Evolutionary conservation across 129 eudicot genomes (phyloP), one percentile per base, ranked within the genome.

Genomic region (Helichrysum umbraculigerum): DNA sequence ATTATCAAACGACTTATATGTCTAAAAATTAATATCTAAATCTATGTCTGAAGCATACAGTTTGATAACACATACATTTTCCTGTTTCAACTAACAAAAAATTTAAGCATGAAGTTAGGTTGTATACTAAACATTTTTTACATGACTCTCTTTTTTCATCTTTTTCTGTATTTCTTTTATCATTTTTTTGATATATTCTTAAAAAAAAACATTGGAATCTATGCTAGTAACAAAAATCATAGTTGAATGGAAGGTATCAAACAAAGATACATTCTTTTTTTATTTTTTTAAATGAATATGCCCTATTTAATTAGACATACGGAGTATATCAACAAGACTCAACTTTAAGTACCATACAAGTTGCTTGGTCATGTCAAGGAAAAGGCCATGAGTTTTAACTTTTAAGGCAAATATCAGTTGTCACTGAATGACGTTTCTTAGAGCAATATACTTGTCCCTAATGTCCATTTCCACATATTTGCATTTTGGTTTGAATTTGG

Each of bases 331-430:
- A 73, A 44, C 11, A 64, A 19, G 37, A 70, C 61, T 12, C 42
- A 16, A 25, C 71, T 66, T 79, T 57, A 57, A 66, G 61, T 73
- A 78, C 64, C n/a, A 78, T 21, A 58, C 79, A 80, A 73, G 69
- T 73, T 73, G 83, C 62, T 8, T 73, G 64, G 83, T 66, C 69
- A 37, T 80, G 75, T 57, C 25, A 66, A 30, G 47, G 41, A 51
- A 80, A 80, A 69, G 4, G 69, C 19, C 81, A 68, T 41, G 41
- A 74, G 70, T 25, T 28, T n/a, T n/a, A n/a, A n/a, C n/a, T n/a
- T 74, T 42, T 6, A 74, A 61, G 60, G 11, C 44, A 62, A 56
- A 16, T 22, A 17, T 47, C 32, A 34, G 73, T 34, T 76, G 80
- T 20, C 66, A 12, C 58, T 65, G 19, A 32, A 76, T 65, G 79